Conservation (phyloP, 1,139 yeast genomes). For the Candida sanyaensis region DNA sequence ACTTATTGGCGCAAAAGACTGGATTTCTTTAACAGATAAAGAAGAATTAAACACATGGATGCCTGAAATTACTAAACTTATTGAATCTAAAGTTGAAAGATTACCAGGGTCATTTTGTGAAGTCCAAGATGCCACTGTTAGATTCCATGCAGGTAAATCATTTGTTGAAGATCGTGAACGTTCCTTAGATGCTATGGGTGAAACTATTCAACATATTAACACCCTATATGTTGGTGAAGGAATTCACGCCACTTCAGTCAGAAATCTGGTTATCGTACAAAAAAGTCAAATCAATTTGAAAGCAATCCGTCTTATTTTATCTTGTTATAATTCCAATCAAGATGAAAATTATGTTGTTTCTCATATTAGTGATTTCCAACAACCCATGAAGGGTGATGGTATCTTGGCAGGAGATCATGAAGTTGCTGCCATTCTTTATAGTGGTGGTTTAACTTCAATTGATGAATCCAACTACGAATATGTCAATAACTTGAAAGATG, state of each 20-base stretch:
- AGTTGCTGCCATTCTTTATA: slow-evolving; percentile 49
- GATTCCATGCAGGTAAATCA: slow-evolving; percentile 70
- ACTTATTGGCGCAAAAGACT: slow-evolving; percentile 51
- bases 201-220: slow-evolving; percentile 81
- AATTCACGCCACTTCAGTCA: slow-evolving; percentile 76
- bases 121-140: slow-evolving; percentile 72
- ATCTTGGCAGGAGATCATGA: slow-evolving; percentile 4
- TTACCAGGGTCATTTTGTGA: slow-evolving; percentile 77
- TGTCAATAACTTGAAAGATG: slow-evolving; percentile 46
- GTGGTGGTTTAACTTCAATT: slow-evolving; percentile 70
- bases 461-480: slow-evolving; percentile 72
- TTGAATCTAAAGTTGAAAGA: slow-evolving; percentile 72
- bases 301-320: slow-evolving; percentile 52
- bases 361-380: slow-evolving; percentile 13
- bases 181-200: slow-evolving; percentile 73
- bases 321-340: slow-evolving; percentile 27
- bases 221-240: slow-evolving; percentile 66
- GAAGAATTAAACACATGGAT: slow-evolving; percentile 59
- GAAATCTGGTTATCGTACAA: slow-evolving; percentile 70
- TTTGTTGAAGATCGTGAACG: slow-evolving; percentile 64
- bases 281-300: slow-evolving; percentile 51
- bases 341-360: slow-evolving; percentile 23
- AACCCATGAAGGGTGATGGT: slow-evolving; percentile 5
- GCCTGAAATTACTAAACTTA: slow-evolving; percentile 56
- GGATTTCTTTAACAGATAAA: slow-evolving; percentile 68